phyloP scores from a whole-genome alignment of 2,329 filamentous ascomycete species.

The Phaeosphaeriaceae sp. region DNA sequence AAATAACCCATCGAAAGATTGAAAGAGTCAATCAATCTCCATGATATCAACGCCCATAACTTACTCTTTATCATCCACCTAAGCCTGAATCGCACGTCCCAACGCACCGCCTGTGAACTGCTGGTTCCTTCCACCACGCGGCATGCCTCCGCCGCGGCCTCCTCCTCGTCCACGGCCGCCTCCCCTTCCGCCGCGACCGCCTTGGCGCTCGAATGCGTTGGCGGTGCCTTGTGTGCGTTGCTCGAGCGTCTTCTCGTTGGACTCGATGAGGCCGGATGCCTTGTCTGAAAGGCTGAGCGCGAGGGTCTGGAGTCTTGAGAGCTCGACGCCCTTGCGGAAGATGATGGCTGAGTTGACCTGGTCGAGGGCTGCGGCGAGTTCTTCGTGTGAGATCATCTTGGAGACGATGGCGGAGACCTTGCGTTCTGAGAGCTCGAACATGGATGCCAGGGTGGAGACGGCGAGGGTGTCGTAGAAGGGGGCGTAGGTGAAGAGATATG shows the following conservation, averaged over 20 bases:
- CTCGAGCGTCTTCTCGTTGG: conserved; percentile 96
- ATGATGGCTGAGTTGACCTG: conserved; percentile 97
- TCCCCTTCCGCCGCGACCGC: conserved; percentile 71
- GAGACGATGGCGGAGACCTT: conserved; percentile 96
- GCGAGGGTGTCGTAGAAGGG: conserved; percentile 98
- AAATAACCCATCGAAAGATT: not conserved
- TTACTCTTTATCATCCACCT: conserved; percentile 15
- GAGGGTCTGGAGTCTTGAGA: conserved; percentile 93
- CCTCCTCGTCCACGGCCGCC: conserved; percentile 53
- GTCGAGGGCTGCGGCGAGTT: conserved; percentile 93
- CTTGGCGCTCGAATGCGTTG: conserved; percentile 94
- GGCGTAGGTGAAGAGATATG: conserved; percentile 98
- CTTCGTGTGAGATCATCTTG: conserved; percentile 99
- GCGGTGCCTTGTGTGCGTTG: conserved; percentile 95
- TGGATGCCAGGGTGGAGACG: conserved; percentile 80
- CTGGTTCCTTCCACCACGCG: conserved; percentile 67
- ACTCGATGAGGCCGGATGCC: conserved; percentile 93
- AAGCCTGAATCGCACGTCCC: conserved; percentile 63
- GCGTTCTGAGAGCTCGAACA: conserved; percentile 92
- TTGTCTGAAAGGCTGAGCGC: conserved; percentile 95
- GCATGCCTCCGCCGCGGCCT: conserved; percentile 66
- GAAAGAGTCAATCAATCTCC: not conserved
- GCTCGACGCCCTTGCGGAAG: conserved; percentile 99
- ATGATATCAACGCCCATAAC: not conserved
- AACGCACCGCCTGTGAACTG: conserved; percentile 84